A percentile compares a stretch with the other conserved stretches of the same genome.
phyloP scores from a whole-genome alignment of 441 rosid genomes.

The Pelargonium cotyledonis region DNA sequence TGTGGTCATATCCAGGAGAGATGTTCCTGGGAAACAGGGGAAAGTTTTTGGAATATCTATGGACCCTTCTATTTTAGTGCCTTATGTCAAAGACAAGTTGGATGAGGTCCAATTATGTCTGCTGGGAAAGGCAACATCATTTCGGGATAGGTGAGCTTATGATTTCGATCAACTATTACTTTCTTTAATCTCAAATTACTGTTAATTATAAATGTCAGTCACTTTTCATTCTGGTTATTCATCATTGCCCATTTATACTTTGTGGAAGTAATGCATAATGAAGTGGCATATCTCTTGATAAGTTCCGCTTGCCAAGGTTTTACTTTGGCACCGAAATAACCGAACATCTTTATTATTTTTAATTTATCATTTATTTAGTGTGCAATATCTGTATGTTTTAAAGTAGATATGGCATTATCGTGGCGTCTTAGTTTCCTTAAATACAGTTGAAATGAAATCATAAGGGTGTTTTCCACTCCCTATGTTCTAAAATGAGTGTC shows the following conservation, averaged over 20 bases:
- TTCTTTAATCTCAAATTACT: neutral
- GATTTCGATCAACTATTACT: slow-evolving; percentile 5
- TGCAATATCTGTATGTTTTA: no score
- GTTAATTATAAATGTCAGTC: slow-evolving; percentile 2
- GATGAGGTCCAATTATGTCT: slow-evolving; percentile 85
- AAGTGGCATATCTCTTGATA: neutral
- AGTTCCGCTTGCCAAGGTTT: neutral
- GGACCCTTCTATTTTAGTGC: slow-evolving; percentile 60
- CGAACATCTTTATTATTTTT: no score
- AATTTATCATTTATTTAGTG: no score
- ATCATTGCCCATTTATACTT: neutral
- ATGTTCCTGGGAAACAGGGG: slow-evolving; percentile 86
- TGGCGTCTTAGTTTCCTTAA: no score
- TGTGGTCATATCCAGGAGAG: slow-evolving; percentile 87
- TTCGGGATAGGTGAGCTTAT: slow-evolving; percentile 61
- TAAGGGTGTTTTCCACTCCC: no score
- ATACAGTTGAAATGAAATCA: no score
- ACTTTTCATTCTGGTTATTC: neutral
- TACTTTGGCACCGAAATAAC: no score
- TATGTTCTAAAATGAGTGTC: no score
- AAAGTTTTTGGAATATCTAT: slow-evolving; percentile 87
- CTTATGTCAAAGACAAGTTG: slow-evolving; percentile 78
- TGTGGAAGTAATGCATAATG: neutral
- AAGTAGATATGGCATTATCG: no score
- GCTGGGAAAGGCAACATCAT: slow-evolving; percentile 52